Evolutionary conservation across 208 protist genomes (phyloP), one percentile per base, ranked within the genome.

Genomic region (Acanthamoeba sp.): DNA sequence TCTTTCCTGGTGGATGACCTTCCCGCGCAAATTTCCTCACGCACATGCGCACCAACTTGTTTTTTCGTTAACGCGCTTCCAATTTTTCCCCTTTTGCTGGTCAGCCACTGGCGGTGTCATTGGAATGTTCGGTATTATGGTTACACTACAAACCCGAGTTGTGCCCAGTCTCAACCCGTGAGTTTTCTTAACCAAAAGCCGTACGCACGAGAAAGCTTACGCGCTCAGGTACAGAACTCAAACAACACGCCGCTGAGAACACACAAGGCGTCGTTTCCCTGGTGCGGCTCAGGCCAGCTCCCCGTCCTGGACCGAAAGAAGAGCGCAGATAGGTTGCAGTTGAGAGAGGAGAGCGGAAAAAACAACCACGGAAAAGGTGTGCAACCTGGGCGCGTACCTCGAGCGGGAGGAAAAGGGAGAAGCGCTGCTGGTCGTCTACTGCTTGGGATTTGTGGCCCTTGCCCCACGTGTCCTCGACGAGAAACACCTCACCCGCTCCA

Each of bases 391-490:
- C 24, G 71, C 38, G 36, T 82, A 82, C 71, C 71, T 82, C 71
- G 18, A 82, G 71, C 18, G 71, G 71, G 24, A 82, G 71, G 40
- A 82, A 82, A 38, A 82, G 71, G 6, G 71, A 82, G 71, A 82
- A 82, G 14, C 71, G 71, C 36, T n/a, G 32, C 36, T 82, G 71
- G 6, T 34, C 71, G n/a, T 48, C 38, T 3, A 82, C 40, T n/a
- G 71, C 71, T 82, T 24, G 34, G 4, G 71, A 82, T 48, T 82
- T 82, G 71, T 82, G 71, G 18, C 71, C 71, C 71, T 82, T 82
- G 71, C 71, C 71, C 71, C 71, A 82, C 22, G 71, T 82, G 24
- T 82, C 71, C 20, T 82, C 71, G 2, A 82, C 71, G n/a, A 82
- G 71, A 6, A 82, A 82, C 38, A 82, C 71, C 36, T 82, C 71